Evolutionary conservation across 2,329 filamentous ascomycete genomes (phyloP).

Genomic region (Sphaerostilbella broomeana): DNA sequence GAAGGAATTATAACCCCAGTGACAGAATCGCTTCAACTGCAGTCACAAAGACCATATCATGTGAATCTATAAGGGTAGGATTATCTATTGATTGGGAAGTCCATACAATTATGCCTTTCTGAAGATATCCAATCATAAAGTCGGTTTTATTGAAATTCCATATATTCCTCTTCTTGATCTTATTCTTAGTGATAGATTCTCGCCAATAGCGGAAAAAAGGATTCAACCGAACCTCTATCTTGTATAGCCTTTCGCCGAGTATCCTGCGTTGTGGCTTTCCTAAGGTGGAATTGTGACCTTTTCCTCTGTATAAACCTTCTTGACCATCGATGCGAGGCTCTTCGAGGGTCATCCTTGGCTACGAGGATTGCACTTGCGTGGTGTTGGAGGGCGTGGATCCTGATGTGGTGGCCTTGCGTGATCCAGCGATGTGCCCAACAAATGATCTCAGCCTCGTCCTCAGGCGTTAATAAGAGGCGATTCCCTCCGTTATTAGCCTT

Average conservation of each 20-base stretch:
- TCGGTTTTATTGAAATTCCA: background rate
- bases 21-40: background rate
- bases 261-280: background rate
- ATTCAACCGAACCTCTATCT: background rate
- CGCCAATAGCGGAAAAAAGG: background rate
- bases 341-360: background rate
- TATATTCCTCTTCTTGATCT: background rate
- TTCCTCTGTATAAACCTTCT: background rate
- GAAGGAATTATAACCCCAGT: background rate
- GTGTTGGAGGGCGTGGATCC: background rate
- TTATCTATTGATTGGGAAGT: background rate
- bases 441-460: background rate
- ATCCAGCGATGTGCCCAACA: background rate
- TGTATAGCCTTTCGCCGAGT: background rate
- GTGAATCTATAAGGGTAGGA: background rate
- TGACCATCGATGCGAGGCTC: background rate
- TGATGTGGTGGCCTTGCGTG: background rate
- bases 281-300: background rate
- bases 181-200: background rate
- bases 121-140: background rate
- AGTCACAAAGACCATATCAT: background rate
- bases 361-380: background rate
- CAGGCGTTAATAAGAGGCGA: background rate
- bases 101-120: background rate
- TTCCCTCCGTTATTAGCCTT: background rate